These are phyloP conservation scores for Stentor roeselii DNA, from an alignment of 73 alveolate genomes.

Conservation along the genomic window DNA sequence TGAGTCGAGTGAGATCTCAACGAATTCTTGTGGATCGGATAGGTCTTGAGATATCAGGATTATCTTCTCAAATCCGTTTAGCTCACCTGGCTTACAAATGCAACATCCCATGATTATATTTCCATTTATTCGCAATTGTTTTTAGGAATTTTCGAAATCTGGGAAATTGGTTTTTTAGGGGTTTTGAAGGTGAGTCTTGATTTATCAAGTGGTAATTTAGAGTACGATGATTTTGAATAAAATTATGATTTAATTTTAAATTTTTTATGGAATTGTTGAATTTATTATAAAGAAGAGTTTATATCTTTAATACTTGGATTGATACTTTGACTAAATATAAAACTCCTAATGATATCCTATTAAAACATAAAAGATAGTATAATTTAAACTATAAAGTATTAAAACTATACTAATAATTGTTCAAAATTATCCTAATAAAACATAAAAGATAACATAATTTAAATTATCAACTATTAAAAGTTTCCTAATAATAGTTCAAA, in stretches of 20 bases:
- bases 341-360: neutral
- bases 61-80: constrained; percentile 15
- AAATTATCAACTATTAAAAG: no score
- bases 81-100: neutral
- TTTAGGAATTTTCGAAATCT: no score
- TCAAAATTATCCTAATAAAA: neutral
- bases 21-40: neutral
- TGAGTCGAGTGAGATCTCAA: neutral
- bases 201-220: neutral
- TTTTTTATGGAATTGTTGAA: no score
- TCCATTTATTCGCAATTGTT: no score
- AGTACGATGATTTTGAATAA: neutral
- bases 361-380: neutral
- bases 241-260: no score
- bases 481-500: neutral
- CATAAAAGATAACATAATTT: neutral
- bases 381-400: neutral
- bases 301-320: no score
- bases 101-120: constrained; percentile 6
- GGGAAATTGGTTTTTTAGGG: no score
- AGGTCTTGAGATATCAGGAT: neutral
- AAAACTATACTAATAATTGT: no score
- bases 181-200: no score
- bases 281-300: no score
- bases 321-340: neutral